Conservation (phyloP, 2,329 filamentous ascomycete genomes). For the Diplodia mutila region DNA sequence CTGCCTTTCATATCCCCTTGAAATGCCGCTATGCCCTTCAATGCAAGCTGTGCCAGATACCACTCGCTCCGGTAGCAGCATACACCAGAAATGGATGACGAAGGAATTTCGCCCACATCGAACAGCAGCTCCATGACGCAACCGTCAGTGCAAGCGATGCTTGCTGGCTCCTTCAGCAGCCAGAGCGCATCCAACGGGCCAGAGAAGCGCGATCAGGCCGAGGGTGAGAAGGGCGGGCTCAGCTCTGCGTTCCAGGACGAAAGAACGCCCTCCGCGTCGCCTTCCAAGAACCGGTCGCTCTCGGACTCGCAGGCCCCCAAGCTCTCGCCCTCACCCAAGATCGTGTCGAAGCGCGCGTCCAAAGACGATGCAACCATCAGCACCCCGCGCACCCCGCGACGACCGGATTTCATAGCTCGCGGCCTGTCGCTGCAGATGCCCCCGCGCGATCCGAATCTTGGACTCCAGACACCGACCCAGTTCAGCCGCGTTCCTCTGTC, state of each 20-base stretch:
- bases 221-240: slow-evolving; percentile 17
- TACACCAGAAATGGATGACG: slow-evolving; percentile 17
- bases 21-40: slow-evolving; percentile 24
- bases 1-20: slow-evolving; percentile 23
- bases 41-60: slow-evolving; percentile 12
- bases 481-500: slow-evolving; percentile 70
- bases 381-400: slow-evolving; percentile 65
- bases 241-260: slow-evolving; percentile 23
- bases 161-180: slow-evolving; percentile 18
- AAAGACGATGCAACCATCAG: slow-evolving; percentile 52
- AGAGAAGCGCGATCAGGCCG: slow-evolving; percentile 12
- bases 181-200: not conserved
- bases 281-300: slow-evolving; percentile 49
- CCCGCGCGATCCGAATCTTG: slow-evolving; percentile 48
- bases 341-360: slow-evolving; percentile 42
- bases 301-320: slow-evolving; percentile 48
- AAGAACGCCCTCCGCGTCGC: slow-evolving; percentile 42
- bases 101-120: slow-evolving; percentile 22
- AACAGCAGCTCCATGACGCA: slow-evolving; percentile 21
- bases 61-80: slow-evolving; percentile 9
- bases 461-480: slow-evolving; percentile 52
- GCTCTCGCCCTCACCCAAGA: slow-evolving; percentile 52
- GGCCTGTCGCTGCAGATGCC: slow-evolving; percentile 74
- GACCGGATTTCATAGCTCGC: slow-evolving; percentile 64
- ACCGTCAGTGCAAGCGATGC: slow-evolving; percentile 21